phyloP scores from a whole-genome alignment of 352 stramenopile genomes.

The Pythium monospermum region DNA sequence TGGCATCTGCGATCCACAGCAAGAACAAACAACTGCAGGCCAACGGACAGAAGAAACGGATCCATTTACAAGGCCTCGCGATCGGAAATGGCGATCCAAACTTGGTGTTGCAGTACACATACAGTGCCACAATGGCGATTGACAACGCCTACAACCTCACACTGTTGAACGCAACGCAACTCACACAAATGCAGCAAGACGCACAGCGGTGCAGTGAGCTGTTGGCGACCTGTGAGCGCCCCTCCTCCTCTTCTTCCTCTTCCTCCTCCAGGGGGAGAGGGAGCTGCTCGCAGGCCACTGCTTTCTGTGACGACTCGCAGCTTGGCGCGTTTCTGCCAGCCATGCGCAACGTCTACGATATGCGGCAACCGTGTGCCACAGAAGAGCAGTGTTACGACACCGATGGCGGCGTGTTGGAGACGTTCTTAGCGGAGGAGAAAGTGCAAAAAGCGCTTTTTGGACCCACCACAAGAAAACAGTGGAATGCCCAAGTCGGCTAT shows the following conservation, averaged over 20 bases:
- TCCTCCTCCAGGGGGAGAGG: no score
- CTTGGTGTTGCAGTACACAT: slow-evolving; percentile 48
- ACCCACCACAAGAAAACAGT: slow-evolving; percentile 23
- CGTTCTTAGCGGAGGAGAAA: slow-evolving; percentile 43
- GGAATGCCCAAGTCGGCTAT: slow-evolving; percentile 75
- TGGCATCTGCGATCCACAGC: slow-evolving; percentile 36
- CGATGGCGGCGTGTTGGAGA: slow-evolving; percentile 30
- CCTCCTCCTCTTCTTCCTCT: no score
- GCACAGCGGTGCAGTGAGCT: slow-evolving; percentile 18
- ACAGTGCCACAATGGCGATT: slow-evolving; percentile 63
- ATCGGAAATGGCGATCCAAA: slow-evolving; percentile 76
- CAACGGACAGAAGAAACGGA: slow-evolving; percentile 14
- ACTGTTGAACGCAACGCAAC: slow-evolving; percentile 34
- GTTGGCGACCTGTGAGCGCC: slow-evolving; percentile 28
- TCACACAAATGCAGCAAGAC: slow-evolving; percentile 36
- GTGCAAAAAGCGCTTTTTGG: slow-evolving; percentile 24
- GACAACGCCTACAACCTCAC: slow-evolving; percentile 77
- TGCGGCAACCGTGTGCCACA: slow-evolving; percentile 50
- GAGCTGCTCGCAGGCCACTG: slow-evolving; percentile 22
- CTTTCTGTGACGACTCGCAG: slow-evolving; percentile 30
- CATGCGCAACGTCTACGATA: slow-evolving; percentile 70
- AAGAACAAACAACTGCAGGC: slow-evolving; percentile 29
- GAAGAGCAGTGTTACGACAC: slow-evolving; percentile 37
- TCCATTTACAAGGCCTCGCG: slow-evolving; percentile 56
- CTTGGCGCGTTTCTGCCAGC: slow-evolving; percentile 35